Percentiles rank a stretch among this genome's conserved stretches.
Evolutionary conservation across 23 red algal species (phyloP).

Genomic region (Cyanidiococcus yangmingshanensis): DNA sequence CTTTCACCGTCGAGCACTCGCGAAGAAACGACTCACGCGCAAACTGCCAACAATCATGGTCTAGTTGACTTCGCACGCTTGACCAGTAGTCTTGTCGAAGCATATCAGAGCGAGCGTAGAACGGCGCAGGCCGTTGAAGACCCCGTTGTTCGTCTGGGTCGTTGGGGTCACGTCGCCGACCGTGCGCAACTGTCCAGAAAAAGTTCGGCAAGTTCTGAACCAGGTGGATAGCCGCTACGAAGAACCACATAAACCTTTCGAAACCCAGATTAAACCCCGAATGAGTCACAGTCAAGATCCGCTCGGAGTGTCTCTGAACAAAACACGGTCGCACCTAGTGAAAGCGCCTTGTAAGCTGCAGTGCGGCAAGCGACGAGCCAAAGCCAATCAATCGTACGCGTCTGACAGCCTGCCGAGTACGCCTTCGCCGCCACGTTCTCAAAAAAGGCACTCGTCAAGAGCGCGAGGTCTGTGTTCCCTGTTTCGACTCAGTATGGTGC

Average conservation of each 20-base stretch:
- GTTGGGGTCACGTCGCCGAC: not conserved
- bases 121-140: not conserved
- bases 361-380: no score
- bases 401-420: no score
- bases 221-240: not conserved
- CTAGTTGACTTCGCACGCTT: not conserved
- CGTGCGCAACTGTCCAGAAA: not conserved
- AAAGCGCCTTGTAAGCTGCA: no score
- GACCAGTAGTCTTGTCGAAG: not conserved
- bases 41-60: not conserved
- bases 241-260: not conserved
- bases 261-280: no score
- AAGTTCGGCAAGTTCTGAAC: not conserved
- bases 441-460: no score
- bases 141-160: not conserved
- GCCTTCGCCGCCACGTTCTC: no score
- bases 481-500: no score
- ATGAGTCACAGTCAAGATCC: no score
- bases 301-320: no score
- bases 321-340: no score
- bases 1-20: not conserved
- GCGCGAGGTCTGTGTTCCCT: no score
- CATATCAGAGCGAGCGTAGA: not conserved
- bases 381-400: no score
- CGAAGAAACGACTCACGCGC: not conserved